Evolutionary conservation across 768 basidiomycete species (phyloP).

Genomic region (Mycena galericulata): DNA sequence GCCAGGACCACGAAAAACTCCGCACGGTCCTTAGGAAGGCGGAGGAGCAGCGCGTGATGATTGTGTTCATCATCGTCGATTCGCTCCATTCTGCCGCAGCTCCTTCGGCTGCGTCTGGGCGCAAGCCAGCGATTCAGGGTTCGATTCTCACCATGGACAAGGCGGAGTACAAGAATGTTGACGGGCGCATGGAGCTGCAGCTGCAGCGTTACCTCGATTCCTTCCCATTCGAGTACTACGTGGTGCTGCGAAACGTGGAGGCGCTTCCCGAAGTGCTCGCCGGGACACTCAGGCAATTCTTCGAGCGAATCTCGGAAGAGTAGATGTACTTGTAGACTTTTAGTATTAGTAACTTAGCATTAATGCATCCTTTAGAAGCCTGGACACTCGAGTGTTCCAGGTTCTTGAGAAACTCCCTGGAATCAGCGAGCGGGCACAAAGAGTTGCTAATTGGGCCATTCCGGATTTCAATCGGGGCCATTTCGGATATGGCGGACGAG

Average conservation of each 20-base stretch:
- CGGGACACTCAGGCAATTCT: slow-evolving; percentile 92
- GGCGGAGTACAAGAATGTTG: slow-evolving; percentile 85
- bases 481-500: too few species aligned
- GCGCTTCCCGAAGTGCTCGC: slow-evolving; percentile 91
- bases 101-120: slow-evolving; percentile 2
- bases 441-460: too few species aligned
- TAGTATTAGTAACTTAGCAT: too few species aligned
- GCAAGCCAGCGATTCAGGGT: slow-evolving; percentile 55
- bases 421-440: too few species aligned
- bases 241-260: slow-evolving; percentile 92
- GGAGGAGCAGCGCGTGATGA: slow-evolving; percentile 90
- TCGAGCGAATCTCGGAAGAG: slow-evolving; percentile 84
- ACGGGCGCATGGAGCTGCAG: slow-evolving; percentile 87
- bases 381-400: too few species aligned
- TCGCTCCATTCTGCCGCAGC: slow-evolving; percentile 71
- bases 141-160: slow-evolving; percentile 96
- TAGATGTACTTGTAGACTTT: slow-evolving; percentile 43
- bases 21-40: slow-evolving; percentile 85
- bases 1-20: slow-evolving; percentile 92
- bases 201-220: slow-evolving; percentile 93
- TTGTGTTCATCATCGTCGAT: slow-evolving; percentile 96
- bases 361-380: too few species aligned
- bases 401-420: too few species aligned
- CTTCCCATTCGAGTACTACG: slow-evolving; percentile 98
- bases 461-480: too few species aligned